A percentile compares a stretch with the other conserved stretches of the same genome.
Evolutionary conservation across 2,329 filamentous ascomycete genomes (phyloP).

Genomic region (Stemphylium lycopersici): DNA sequence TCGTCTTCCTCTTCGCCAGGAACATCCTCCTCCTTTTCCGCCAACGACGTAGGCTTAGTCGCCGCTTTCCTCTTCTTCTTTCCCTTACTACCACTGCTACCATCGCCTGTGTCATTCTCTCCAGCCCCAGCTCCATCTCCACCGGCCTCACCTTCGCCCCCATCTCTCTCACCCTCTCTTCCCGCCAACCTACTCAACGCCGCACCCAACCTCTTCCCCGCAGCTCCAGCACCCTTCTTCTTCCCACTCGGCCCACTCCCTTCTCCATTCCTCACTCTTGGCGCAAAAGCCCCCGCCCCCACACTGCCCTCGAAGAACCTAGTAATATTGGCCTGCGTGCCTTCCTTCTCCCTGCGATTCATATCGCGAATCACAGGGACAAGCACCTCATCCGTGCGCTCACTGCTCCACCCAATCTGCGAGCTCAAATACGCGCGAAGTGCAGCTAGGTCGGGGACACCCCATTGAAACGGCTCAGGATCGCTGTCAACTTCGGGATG

Average conservation of each 20-base stretch:
- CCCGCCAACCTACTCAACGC: conserved; percentile 40
- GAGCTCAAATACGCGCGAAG: conserved; percentile 84
- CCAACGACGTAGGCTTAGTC: conserved; percentile 16
- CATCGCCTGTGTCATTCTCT: conserved; percentile 10
- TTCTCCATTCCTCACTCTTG: conserved; percentile 64
- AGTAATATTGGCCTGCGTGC: conserved; percentile 97
- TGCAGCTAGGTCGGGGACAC: conserved; percentile 88
- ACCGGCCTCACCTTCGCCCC: conserved; percentile 26
- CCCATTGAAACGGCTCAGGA: conserved; percentile 87
- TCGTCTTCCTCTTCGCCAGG: conserved; percentile 20
- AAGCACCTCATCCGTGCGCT: conserved; percentile 92
- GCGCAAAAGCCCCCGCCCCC: conserved; percentile 74
- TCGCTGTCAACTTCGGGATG: conserved; percentile 83
- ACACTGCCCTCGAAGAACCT: conserved; percentile 80
- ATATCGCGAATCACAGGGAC: conserved; percentile 96
- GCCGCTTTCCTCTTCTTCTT: conserved; percentile 32
- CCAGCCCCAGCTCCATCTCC: conserved; percentile 24
- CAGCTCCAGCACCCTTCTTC: conserved; percentile 37
- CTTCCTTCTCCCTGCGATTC: conserved; percentile 85
- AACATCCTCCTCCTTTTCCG: conserved; percentile 19
- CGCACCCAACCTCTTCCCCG: conserved; percentile 44
- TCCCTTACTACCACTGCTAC: conserved; percentile 5
- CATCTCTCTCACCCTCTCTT: conserved; percentile 31
- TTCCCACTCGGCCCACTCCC: conserved; percentile 62
- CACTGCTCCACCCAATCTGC: conserved; percentile 90